Conservation (phyloP, 2,329 filamentous ascomycete species). For the Colletotrichum spinosum region DNA sequence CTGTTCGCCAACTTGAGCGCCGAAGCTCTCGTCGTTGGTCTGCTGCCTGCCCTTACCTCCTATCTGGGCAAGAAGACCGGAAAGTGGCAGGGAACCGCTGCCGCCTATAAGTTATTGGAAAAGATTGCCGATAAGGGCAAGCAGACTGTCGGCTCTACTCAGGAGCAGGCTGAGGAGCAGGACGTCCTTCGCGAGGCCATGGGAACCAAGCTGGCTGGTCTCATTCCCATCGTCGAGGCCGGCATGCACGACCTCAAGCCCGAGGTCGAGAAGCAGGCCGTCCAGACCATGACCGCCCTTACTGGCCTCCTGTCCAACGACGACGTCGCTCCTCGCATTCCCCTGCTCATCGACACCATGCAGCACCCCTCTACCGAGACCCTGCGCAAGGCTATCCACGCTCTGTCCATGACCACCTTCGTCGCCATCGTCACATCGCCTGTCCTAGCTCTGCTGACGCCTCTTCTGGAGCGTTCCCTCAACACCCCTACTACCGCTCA, state of each 20-base stretch:
- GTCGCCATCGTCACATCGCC: conserved; percentile 96
- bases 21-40: conserved; percentile 84
- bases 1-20: conserved; percentile 83
- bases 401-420: conserved; percentile 97
- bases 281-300: conserved; percentile 90
- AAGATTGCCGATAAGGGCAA: conserved; percentile 96
- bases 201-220: conserved; percentile 84
- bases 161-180: conserved; percentile 88
- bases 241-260: conserved; percentile 97
- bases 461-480: conserved; percentile 91
- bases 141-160: conserved; percentile 80
- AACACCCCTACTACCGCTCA: conserved; percentile 92
- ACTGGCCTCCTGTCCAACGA: conserved; percentile 95
- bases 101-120: conserved; percentile 85
- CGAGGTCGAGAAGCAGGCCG: conserved; percentile 89
- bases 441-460: conserved; percentile 92
- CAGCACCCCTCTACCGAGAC: conserved; percentile 90
- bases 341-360: conserved; percentile 93
- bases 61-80: conserved; percentile 88
- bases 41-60: conserved; percentile 79
- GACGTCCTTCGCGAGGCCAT: conserved; percentile 91
- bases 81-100: conserved; percentile 97
- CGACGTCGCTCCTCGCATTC: conserved; percentile 92
- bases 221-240: conserved; percentile 91
- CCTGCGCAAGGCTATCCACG: conserved; percentile 95